Conservation (phyloP, 352 stramenopile genomes). For the Pythium guiyangense region DNA sequence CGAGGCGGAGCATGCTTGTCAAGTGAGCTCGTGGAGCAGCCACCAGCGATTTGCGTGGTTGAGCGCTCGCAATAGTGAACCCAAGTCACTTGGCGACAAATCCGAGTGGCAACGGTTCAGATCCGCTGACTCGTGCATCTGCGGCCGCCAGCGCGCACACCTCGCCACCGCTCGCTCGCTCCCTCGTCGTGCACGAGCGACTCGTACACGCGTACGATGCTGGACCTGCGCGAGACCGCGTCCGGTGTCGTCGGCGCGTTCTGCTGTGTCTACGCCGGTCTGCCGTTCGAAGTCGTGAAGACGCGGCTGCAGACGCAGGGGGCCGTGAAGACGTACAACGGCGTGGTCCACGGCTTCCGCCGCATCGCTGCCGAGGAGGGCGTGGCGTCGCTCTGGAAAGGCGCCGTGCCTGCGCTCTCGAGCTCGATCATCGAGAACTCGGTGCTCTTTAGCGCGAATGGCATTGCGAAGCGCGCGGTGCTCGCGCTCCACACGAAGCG, state of each 20-base stretch:
- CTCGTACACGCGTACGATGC: conserved; percentile 21
- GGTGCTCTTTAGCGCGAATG: conserved; percentile 87
- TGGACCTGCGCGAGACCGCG: conserved; percentile 73
- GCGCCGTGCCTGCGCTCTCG: conserved; percentile 78
- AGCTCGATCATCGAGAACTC: conserved; percentile 89
- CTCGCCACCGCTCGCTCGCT: too few species aligned
- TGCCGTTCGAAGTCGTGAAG: conserved; percentile 89
- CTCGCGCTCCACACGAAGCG: conserved; percentile 49
- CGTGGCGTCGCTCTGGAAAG: conserved; percentile 79
- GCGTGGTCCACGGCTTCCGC: conserved; percentile 60
- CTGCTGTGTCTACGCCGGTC: conserved; percentile 78
- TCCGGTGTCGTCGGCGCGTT: conserved; percentile 73
- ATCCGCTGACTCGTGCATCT: too few species aligned
- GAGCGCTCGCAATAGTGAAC: too few species aligned
- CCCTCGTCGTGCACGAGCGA: not conserved
- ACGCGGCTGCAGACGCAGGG: conserved; percentile 80
- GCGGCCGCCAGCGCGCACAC: too few species aligned
- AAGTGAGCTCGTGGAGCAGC: too few species aligned
- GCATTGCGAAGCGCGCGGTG: conserved; percentile 64
- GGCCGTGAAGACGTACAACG: conserved; percentile 49
- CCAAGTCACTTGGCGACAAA: too few species aligned
- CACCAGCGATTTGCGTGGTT: too few species aligned
- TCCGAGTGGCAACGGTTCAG: too few species aligned
- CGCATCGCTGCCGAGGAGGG: conserved; percentile 75
- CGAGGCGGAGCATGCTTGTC: not conserved